These are phyloP conservation scores for Myochromella boudieri DNA, from an alignment of 768 basidiomycete species.

Conservation along the genomic window DNA sequence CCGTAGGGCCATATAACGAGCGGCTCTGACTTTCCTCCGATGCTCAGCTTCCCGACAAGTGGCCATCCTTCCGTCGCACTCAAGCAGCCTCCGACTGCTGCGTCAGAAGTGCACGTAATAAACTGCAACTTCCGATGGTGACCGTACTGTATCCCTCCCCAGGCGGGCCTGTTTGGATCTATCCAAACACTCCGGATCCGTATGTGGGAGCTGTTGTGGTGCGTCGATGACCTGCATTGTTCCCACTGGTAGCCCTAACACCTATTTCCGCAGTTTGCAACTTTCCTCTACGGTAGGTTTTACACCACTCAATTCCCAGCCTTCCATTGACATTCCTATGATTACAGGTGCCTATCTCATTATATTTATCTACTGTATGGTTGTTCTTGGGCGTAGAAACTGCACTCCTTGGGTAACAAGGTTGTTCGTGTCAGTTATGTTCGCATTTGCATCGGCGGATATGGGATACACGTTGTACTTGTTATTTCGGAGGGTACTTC, in stretches of 20 bases:
- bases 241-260: not conserved
- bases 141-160: not conserved
- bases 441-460: conserved; percentile 16
- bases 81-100: not conserved
- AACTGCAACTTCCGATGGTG: not conserved
- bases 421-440: too few species aligned
- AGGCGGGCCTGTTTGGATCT: not conserved
- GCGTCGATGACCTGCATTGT: not conserved
- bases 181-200: not conserved
- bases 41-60: not conserved
- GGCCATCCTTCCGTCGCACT: not conserved
- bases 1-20: not conserved
- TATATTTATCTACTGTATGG: too few species aligned
- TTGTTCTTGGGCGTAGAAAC: too few species aligned
- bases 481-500: conserved; percentile 12
- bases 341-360: not conserved
- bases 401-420: too few species aligned
- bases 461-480: conserved; percentile 15
- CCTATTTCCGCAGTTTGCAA: conserved; percentile 11
- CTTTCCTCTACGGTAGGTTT: conserved; percentile 15
- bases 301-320: not conserved
- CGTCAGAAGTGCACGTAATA: not conserved
- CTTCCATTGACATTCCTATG: not conserved
- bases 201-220: conserved; percentile 4
- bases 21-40: not conserved